phyloP scores from a whole-genome alignment of 164 flowering plant genomes.

The Liquidambar formosana region DNA sequence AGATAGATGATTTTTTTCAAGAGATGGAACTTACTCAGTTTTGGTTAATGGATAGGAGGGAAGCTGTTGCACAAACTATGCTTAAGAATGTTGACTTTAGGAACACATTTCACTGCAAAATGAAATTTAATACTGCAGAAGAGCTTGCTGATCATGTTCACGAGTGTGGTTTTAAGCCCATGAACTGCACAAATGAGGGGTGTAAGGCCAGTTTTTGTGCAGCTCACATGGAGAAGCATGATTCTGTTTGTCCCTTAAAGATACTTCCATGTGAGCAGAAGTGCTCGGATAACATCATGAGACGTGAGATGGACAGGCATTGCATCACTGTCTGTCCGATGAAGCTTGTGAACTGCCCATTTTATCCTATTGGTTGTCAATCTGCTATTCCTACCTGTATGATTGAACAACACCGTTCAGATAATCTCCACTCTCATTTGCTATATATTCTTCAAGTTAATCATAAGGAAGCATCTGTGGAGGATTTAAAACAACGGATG shows the following conservation, averaged over 20 bases:
- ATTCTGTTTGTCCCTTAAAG: constrained; percentile 67
- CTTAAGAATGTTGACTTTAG: constrained; percentile 75
- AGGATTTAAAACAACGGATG: constrained; percentile 41
- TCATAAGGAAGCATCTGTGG: constrained; percentile 53
- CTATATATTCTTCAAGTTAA: constrained; percentile 41
- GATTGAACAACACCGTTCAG: constrained; percentile 50
- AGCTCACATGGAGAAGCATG: constrained; percentile 59
- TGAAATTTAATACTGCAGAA: constrained; percentile 45
- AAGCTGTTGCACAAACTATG: constrained; percentile 52
- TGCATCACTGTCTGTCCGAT: constrained; percentile 88
- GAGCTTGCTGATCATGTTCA: constrained; percentile 52
- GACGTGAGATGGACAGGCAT: constrained; percentile 92
- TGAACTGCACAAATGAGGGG: constrained; percentile 63
- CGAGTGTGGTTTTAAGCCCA: constrained; percentile 53
- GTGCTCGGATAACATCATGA: constrained; percentile 59
- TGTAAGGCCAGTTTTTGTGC: constrained; percentile 58
- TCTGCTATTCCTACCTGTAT: constrained; percentile 45
- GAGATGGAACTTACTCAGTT: constrained; percentile 81
- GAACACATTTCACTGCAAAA: constrained; percentile 51
- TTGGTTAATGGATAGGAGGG: constrained; percentile 70
- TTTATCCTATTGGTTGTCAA: constrained; percentile 70
- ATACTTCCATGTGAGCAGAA: constrained; percentile 79
- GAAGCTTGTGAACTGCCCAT: constrained; percentile 85
- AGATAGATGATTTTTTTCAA: constrained; percentile 81
- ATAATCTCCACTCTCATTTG: constrained; percentile 53